Conservation (phyloP, 1,284 basidiomycete species). For the Tausonia pullulans region DNA sequence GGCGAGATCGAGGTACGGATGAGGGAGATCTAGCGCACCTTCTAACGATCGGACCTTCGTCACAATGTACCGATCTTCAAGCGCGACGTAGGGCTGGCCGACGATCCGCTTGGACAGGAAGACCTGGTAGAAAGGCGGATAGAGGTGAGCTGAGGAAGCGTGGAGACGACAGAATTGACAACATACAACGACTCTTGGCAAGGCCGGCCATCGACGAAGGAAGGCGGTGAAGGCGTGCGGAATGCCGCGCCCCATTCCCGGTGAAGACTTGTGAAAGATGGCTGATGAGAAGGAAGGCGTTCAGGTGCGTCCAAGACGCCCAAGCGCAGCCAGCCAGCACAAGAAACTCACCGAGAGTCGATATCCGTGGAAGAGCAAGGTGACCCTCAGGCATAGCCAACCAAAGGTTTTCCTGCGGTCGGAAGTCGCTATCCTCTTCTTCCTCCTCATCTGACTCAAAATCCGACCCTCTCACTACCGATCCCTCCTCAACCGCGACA, state of each 20-base stretch:
- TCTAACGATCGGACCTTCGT: conserved; percentile 45
- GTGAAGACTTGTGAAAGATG: conserved; percentile 46
- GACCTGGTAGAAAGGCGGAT: conserved; percentile 31
- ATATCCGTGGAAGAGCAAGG: conserved; percentile 40
- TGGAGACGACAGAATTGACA: background rate
- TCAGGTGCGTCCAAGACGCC: background rate
- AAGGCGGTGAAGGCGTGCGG: conserved; percentile 28
- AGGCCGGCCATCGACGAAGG: conserved; percentile 47
- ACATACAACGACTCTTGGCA: conserved; percentile 47
- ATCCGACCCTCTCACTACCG: too few relatives aligned
- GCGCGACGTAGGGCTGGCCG: conserved; percentile 40
- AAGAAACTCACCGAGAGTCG: conserved; percentile 31
- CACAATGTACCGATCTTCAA: conserved; percentile 44
- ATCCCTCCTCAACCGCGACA: too few relatives aligned
- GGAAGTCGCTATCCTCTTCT: conserved; percentile 11
- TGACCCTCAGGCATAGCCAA: conserved; percentile 18
- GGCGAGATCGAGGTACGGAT: background rate
- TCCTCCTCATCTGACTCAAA: background rate
- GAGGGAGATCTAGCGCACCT: conserved; percentile 28
- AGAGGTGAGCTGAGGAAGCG: background rate
- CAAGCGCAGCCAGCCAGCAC: too few relatives aligned
- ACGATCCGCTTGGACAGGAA: conserved; percentile 49
- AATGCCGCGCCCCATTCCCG: conserved; percentile 26
- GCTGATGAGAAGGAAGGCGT: conserved; percentile 24
- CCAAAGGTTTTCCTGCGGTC: conserved; percentile 13